Conservation (phyloP, 192 early-diverging fungal genomes). For the Coemansia sp. region DNA sequence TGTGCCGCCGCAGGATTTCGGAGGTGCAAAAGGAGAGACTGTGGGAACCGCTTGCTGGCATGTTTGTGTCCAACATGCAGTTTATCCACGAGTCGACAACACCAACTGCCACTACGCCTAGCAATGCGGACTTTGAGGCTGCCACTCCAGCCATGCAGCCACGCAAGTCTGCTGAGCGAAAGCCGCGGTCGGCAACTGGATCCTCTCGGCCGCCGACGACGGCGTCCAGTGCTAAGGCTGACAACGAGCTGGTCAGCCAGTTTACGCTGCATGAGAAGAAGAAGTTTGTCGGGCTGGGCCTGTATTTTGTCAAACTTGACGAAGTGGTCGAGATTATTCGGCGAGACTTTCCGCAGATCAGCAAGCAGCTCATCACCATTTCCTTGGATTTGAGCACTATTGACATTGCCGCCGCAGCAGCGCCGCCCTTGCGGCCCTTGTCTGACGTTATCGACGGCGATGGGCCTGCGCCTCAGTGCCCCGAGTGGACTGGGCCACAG, state of each 20-base stretch:
- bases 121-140: background rate
- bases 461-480: background rate
- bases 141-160: background rate
- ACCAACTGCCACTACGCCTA: background rate
- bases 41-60: constrained; percentile 69
- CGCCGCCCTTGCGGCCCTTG: constrained; percentile 9
- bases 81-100: constrained; percentile 29
- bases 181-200: background rate
- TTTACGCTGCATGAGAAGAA: constrained; percentile 63
- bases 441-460: constrained; percentile 1
- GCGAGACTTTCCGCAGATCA: constrained; percentile 62
- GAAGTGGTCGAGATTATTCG: constrained; percentile 63
- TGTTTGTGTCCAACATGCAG: constrained; percentile 54
- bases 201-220: background rate
- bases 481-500: constrained; percentile 44
- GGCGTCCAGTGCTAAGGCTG: background rate
- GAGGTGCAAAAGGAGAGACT: constrained; percentile 64
- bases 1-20: constrained; percentile 56
- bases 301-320: constrained; percentile 69
- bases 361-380: constrained; percentile 67
- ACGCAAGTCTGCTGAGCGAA: background rate
- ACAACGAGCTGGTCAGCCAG: constrained; percentile 28
- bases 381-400: constrained; percentile 59
- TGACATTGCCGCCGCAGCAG: constrained; percentile 3
- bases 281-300: constrained; percentile 57